Evolutionary conservation across 805 yeast genomes (phyloP).

Genomic region (Saturnispora serradocipensis): DNA sequence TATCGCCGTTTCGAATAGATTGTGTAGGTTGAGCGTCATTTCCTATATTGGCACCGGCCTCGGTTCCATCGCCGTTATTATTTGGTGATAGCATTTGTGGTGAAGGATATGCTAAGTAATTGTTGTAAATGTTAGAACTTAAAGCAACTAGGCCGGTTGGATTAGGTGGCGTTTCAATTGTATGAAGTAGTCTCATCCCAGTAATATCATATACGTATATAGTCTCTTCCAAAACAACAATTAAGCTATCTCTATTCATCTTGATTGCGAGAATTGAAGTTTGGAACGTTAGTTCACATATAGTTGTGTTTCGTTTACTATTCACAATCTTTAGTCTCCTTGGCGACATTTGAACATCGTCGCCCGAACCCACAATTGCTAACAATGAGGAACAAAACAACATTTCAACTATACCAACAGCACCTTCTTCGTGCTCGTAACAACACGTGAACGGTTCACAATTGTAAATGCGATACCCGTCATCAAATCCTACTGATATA

Average conservation of each 20-base stretch:
- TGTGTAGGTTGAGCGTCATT: neutral
- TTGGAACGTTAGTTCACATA: constrained; percentile 88
- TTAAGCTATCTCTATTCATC: constrained; percentile 73
- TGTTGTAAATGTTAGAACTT: constrained; percentile 42
- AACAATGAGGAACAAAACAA: constrained; percentile 77
- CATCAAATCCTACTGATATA: constrained; percentile 62
- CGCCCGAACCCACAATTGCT: constrained; percentile 79
- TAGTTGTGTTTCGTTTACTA: constrained; percentile 58
- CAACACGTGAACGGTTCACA: constrained; percentile 84
- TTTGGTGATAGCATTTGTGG: constrained; percentile 44
- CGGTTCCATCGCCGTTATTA: constrained; percentile 6
- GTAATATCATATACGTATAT: constrained; percentile 84
- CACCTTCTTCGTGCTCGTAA: constrained; percentile 41
- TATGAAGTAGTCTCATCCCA: constrained; percentile 74
- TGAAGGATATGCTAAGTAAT: constrained; percentile 64
- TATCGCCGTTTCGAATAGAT: constrained; percentile 49
- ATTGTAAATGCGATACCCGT: constrained; percentile 68
- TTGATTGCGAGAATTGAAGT: constrained; percentile 65
- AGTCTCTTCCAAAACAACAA: constrained; percentile 77
- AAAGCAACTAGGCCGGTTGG: constrained; percentile 53
- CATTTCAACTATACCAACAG: constrained; percentile 79
- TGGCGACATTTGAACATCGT: constrained; percentile 67
- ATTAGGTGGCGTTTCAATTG: constrained; percentile 57
- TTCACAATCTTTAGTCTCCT: constrained; percentile 75
- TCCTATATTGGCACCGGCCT: neutral